Base-by-base conservation (phyloP, 805 yeast species). In the Saturnispora zaruensis region DNA sequence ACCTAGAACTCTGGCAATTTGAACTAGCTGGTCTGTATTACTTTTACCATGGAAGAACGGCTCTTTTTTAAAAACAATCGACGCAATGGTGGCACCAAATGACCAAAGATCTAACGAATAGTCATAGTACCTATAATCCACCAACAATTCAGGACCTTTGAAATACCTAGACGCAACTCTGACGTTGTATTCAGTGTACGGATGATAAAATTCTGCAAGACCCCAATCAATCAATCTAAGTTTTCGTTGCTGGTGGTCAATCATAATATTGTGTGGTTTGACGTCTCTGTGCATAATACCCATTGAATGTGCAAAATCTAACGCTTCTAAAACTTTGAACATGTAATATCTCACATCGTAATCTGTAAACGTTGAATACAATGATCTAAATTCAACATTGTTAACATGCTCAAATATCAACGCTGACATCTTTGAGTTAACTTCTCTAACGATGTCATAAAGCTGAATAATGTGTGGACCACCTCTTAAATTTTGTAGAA, bases 271-370 rank as follows among this genome's bases (percentile, higher is more conserved):
- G 61, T 90, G 96, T 9, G 97, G 97, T 66, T 90, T 90, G 50
- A 90, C 96, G 67, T 90, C 97, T 64, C 97, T 75, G 63, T 90
- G 97, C 81, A 90, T 89, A 53, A 90, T 87, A 21, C 97, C 97
- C 88, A 85, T 85, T 11, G 96, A 86, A 67, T 90, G 97, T 37
- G 90, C 82, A 65, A 78, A 90, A 63, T 90, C 96, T 57, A 90
- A 73, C 11, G 96, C 96, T 58, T 77, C 81, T 54, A 90, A 73
- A 49, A 89, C 71, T 66, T 87, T 87, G 54, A 78, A 79, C 76
- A 89, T 84, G 65, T 90, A 89, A 70, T 74, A 87, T 57, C 88
- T 84, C 55, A 89, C 80, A 61, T 90, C 96, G 45, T 70, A 60
- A 56, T 81, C 83, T 16, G 85, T 75, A 59, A 90, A 81, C 57